These are phyloP conservation scores for Didymella lethalis DNA, from an alignment of 2,329 filamentous ascomycete species.

Conservation along the genomic window DNA sequence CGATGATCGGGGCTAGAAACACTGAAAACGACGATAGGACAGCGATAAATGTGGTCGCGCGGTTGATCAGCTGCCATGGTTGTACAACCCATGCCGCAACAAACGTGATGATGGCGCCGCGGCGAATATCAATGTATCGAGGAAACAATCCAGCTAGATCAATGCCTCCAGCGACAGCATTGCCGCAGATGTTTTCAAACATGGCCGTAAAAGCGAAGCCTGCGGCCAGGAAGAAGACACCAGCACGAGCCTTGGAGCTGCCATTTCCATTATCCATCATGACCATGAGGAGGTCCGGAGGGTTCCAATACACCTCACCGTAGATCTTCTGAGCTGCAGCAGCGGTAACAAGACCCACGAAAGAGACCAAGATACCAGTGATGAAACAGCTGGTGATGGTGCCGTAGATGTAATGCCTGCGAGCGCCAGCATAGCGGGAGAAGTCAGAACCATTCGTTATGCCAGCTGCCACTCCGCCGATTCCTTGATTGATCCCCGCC, in stretches of 20 bases:
- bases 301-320: slow-evolving; percentile 51
- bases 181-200: slow-evolving; percentile 54
- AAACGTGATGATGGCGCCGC: slow-evolving; percentile 49
- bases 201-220: slow-evolving; percentile 49
- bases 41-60: slow-evolving; percentile 46
- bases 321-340: slow-evolving; percentile 51
- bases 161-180: slow-evolving; percentile 48
- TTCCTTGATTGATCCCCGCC: slow-evolving; percentile 55
- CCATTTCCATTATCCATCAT: slow-evolving; percentile 57
- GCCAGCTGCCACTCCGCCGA: slow-evolving; percentile 53
- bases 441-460: slow-evolving; percentile 57
- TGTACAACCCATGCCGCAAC: slow-evolving; percentile 48
- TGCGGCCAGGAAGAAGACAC: slow-evolving; percentile 48
- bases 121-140: slow-evolving; percentile 46
- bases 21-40: slow-evolving; percentile 56
- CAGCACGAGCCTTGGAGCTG: slow-evolving; percentile 47
- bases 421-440: slow-evolving; percentile 52
- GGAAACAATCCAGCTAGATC: slow-evolving; percentile 48
- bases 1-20: slow-evolving; percentile 52
- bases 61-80: slow-evolving; percentile 51
- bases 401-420: slow-evolving; percentile 51
- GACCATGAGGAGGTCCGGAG: slow-evolving; percentile 55
- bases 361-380: slow-evolving; percentile 53
- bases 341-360: slow-evolving; percentile 55
- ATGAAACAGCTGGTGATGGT: slow-evolving; percentile 53